Evolutionary conservation across 2,329 filamentous ascomycete genomes (phyloP), one percentile per base, ranked within the genome.

Genomic region (Epichloe typhina): DNA sequence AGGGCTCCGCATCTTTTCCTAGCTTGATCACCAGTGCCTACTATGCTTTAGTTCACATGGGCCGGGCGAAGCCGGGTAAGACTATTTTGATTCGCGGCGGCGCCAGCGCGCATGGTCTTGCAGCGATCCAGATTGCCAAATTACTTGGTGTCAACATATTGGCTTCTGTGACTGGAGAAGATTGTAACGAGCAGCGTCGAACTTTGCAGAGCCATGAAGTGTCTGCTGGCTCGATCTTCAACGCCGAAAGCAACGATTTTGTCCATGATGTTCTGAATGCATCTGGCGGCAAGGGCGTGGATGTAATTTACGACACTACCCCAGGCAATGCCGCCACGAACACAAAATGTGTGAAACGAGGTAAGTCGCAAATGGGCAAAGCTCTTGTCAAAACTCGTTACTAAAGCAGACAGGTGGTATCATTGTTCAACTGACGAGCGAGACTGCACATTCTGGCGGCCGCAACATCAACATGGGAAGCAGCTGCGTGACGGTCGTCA

Each of bases 251-350:
- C 5, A 64, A 66, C 26, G 59, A 55, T 17, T 67, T 71, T 17
- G 63, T 67, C 9, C 55, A 58, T 0, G 48, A 55, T 3, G 54
- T 74, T 36, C 56, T 63, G 26, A 53, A 61, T 0, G 49, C 62
- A 17, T 72, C 69, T 1, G 53, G 52, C 13, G 60, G 57, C 3
- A 55, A 54, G 33, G 66, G 66, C 12, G 58, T 74, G 2, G 69
- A 76, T 43, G 52, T 74, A 3, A 61, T 76, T 2, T 73, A 74
- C 48, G 73, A 75, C 54, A 64, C 73, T 0, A 70, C 72, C 0
- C 66, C 66, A 46, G 57, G 63, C 8, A 56, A 66, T 37, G 48
- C 65, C 4, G 61, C 65, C 3, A 51, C 58, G 3, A 66, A 62
- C 50, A 56, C 63, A 13, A 56, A 61, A 39, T 71, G 67, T 41